Conservation (phyloP, 306 rosid species). For the Cicer bijugum region DNA sequence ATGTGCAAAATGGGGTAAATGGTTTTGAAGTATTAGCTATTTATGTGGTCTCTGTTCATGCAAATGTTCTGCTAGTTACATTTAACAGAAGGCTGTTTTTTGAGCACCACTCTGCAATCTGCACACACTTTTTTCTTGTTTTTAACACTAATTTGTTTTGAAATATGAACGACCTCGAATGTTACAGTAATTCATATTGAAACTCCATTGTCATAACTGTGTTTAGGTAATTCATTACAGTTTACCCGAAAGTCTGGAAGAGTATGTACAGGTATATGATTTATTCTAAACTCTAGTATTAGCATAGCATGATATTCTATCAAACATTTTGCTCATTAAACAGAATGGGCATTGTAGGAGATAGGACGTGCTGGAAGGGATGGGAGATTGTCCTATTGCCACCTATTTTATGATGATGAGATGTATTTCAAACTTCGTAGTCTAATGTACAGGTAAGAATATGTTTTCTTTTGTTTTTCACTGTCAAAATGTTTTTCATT, state of each 20-base stretch:
- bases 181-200: constrained; percentile 33
- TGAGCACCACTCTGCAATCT: constrained; percentile 13
- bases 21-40: constrained; percentile 23
- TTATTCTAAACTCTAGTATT: constrained; percentile 37
- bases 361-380: constrained; percentile 95
- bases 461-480: constrained; percentile 20
- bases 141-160: constrained; percentile 36
- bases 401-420: constrained; percentile 76
- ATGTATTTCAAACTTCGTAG: constrained; percentile 87
- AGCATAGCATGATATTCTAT: constrained; percentile 35
- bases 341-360: constrained; percentile 59
- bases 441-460: constrained; percentile 75
- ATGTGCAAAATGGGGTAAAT: constrained; percentile 12
- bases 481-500: constrained; percentile 22
- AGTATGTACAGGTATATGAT: constrained; percentile 80
- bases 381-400: constrained; percentile 86
- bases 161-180: constrained; percentile 29
- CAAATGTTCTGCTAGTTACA: constrained; percentile 22
- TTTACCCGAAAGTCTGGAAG: constrained; percentile 95
- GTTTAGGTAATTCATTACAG: constrained; percentile 92
- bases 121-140: constrained; percentile 22
- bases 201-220: constrained; percentile 36
- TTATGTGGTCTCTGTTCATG: constrained; percentile 36
- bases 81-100: constrained; percentile 17
- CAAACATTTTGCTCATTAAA: constrained; percentile 31